Conservation (phyloP, 345 rosid genomes). For the Rhizophora mangle region DNA sequence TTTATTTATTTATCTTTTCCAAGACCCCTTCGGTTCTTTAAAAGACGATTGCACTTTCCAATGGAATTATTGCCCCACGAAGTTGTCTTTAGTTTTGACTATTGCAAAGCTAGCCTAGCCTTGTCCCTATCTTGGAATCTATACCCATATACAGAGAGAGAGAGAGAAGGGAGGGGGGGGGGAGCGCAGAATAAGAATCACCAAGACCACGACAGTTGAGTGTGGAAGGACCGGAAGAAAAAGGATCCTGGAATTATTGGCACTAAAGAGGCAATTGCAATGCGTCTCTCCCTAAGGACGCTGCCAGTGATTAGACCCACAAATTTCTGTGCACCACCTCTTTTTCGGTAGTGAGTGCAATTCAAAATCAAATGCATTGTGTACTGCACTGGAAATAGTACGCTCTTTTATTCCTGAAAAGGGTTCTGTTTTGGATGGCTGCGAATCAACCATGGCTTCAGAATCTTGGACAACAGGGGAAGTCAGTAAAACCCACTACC, state of each 20-base stretch:
- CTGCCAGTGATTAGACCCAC: slow-evolving; percentile 11
- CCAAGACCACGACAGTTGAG: neutral
- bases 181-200: neutral
- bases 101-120: neutral
- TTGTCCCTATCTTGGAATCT: neutral
- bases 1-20: neutral
- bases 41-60: neutral
- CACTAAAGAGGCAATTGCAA: slow-evolving; percentile 21
- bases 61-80: neutral
- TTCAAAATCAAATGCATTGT: neutral
- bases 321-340: slow-evolving; percentile 10
- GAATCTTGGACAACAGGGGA: neutral
- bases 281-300: slow-evolving; percentile 1
- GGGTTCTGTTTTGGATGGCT: neutral
- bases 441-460: neutral
- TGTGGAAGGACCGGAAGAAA: neutral
- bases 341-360: slow-evolving; percentile 4
- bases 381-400: too few species aligned
- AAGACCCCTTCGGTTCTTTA: neutral
- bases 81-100: too few species aligned
- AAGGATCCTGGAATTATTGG: slow-evolving; percentile 20
- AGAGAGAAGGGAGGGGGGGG: neutral
- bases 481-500: neutral
- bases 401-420: neutral
- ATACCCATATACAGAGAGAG: neutral